Evolutionary conservation across 2,329 filamentous ascomycete genomes (phyloP), one percentile per base, ranked within the genome.

Genomic region (Cercospora zeina): DNA sequence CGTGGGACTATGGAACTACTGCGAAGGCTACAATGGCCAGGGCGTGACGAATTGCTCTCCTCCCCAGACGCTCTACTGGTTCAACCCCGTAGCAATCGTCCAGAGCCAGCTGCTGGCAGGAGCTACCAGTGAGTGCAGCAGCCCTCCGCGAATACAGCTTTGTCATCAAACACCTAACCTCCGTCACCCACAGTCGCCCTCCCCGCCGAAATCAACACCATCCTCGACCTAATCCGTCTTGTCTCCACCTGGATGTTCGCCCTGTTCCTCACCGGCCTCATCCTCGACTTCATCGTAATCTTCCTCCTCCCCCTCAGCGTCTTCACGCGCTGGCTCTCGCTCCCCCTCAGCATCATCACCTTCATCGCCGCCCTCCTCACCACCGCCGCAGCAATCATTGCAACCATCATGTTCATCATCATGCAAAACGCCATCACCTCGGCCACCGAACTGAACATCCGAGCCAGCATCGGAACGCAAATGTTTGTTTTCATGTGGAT

Each of bases 401-500:
- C 88, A 9, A 96, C 91, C 0, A 89, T 88, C 71, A 91, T 97
- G 81, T 92, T 90, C 73, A 77, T 90, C 64, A 90, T 93, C 64
- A 92, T 96, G 79, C 84, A 86, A 67, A 87, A 90, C 63, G 90
- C 90, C 59, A 86, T 96, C 69, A 86, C 86, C 21, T 77, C 78
- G 4, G 86, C 89, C 71, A 82, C 83, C 2, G 86, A 90, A 62
- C 80, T 97, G 57, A 95, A 96, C 75, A 92, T 97, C 68, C 74
- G 78, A 37, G 62, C 62, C 14, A 57, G 45, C 21, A 62, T 67
- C 8, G 91, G 91, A 5, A 76, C 75, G 33, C 82, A 85, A 67
- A 93, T 96, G 89, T 85, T 96, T 70, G 89, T 79, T 0, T 96
- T 96, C 72, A 93, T 96, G 88, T 97, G 93, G 93, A 83, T 91